A percentile compares a stretch with the other conserved stretches of the same genome.
These are phyloP conservation scores for Zygosaccharomyces sapae DNA, from an alignment of 1,139 yeast species.

Conservation along the genomic window DNA sequence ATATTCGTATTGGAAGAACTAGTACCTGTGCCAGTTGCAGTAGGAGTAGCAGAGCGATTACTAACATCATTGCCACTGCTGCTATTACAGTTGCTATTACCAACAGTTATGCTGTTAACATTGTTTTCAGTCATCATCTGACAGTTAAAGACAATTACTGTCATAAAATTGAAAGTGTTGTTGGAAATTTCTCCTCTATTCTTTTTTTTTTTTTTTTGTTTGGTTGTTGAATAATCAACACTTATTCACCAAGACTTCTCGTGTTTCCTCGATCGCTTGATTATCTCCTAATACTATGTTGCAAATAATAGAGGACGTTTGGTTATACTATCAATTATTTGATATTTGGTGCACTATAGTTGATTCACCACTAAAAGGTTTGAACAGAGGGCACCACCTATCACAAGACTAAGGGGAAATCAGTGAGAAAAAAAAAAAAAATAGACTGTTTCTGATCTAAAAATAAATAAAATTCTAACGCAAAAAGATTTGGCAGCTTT, in stretches of 20 bases:
- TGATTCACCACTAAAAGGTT: background rate
- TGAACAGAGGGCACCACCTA: background rate
- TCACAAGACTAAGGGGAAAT: background rate
- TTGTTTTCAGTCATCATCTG: slow-evolving; percentile 4
- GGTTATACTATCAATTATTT: background rate
- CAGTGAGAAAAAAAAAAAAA: background rate
- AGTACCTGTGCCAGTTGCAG: background rate
- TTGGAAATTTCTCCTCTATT: background rate
- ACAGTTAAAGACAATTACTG: background rate
- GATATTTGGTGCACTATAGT: background rate
- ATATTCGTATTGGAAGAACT: background rate
- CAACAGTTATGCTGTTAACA: too few relatives aligned
- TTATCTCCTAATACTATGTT: too few relatives aligned
- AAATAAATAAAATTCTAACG: background rate
- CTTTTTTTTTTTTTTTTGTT: background rate
- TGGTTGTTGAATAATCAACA: background rate
- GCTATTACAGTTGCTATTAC: background rate
- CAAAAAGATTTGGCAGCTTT: too few relatives aligned
- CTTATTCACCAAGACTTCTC: too few relatives aligned
- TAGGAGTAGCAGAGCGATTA: background rate
- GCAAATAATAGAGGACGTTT: background rate
- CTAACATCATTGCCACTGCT: background rate
- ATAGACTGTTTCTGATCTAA: background rate
- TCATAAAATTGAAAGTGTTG: background rate
- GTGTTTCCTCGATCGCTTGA: too few relatives aligned